Conservation (phyloP, 2,329 filamentous ascomycete genomes). For the Trichoderma citrinoviride region DNA sequence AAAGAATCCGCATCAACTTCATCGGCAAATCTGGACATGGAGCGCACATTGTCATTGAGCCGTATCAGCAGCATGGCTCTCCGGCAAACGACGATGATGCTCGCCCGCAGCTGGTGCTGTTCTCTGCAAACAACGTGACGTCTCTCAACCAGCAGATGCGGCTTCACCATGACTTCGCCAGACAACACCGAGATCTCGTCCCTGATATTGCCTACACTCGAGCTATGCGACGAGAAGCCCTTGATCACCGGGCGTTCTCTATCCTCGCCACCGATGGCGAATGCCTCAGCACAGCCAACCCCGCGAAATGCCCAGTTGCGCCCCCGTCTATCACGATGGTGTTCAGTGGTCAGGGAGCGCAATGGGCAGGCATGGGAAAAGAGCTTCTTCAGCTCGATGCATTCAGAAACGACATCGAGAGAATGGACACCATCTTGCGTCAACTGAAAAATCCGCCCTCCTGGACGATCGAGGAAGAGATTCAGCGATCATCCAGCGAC, state of each 20-base stretch:
- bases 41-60: slow-evolving; percentile 1
- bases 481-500: slow-evolving; percentile 12
- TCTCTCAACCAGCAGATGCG: slow-evolving; percentile 15
- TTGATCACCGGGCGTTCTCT: background rate
- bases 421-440: background rate
- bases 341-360: slow-evolving; percentile 38
- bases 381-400: slow-evolving; percentile 28
- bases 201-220: slow-evolving; percentile 17
- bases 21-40: background rate
- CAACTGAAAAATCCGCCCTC: background rate
- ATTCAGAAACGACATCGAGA: slow-evolving; percentile 24
- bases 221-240: background rate
- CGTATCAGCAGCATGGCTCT: background rate
- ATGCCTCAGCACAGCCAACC: background rate
- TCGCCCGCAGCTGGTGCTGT: slow-evolving; percentile 8
- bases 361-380: slow-evolving; percentile 36
- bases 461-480: slow-evolving; percentile 22
- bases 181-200: background rate
- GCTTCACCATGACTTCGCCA: background rate
- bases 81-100: background rate
- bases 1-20: slow-evolving; percentile 11
- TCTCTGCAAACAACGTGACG: slow-evolving; percentile 10
- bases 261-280: background rate
- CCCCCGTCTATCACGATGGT: slow-evolving; percentile 25
- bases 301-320: background rate